These are phyloP conservation scores for Ceratocystis ficicola DNA, from an alignment of 2,329 filamentous ascomycete species.

Conservation along the genomic window DNA sequence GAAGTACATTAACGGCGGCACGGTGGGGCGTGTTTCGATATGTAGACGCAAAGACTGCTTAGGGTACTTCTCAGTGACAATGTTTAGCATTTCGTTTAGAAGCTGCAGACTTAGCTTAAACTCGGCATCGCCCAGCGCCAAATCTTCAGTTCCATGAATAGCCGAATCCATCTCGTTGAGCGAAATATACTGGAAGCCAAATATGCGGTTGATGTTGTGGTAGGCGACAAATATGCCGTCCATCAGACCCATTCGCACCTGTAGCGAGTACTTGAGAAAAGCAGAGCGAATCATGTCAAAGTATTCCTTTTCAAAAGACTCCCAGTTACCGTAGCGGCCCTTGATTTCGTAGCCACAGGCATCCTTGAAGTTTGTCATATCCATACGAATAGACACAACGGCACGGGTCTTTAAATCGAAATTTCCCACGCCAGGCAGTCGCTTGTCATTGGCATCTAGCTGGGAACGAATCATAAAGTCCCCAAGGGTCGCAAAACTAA, in stretches of 20 bases:
- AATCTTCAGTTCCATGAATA: slow-evolving; percentile 64
- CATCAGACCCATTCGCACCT: slow-evolving; percentile 96
- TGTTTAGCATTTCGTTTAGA: slow-evolving; percentile 67
- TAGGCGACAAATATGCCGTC: slow-evolving; percentile 96
- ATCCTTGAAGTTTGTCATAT: slow-evolving; percentile 55
- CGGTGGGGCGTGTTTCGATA: slow-evolving; percentile 59
- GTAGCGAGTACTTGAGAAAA: slow-evolving; percentile 91
- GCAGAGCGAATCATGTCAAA: slow-evolving; percentile 93
- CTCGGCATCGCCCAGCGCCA: slow-evolving; percentile 62
- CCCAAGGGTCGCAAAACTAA: slow-evolving; percentile 74
- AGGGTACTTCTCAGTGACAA: slow-evolving; percentile 63
- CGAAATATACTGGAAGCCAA: slow-evolving; percentile 91
- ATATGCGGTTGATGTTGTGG: slow-evolving; percentile 89
- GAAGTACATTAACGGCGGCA: slow-evolving; percentile 64
- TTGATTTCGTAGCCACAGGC: slow-evolving; percentile 82
- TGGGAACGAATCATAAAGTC: slow-evolving; percentile 93
- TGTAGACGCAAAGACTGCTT: slow-evolving; percentile 64
- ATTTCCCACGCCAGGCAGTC: slow-evolving; percentile 80
- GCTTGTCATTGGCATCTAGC: slow-evolving; percentile 75
- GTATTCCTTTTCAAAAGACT: slow-evolving; percentile 91
- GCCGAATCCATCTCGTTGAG: slow-evolving; percentile 78
- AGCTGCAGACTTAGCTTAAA: slow-evolving; percentile 71
- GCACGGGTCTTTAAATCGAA: slow-evolving; percentile 95
- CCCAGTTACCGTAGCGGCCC: slow-evolving; percentile 60
- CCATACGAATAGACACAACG: slow-evolving; percentile 84